phyloP scores from a whole-genome alignment of 2,329 filamentous ascomycete species.

The Plectosphaerella sp. region DNA sequence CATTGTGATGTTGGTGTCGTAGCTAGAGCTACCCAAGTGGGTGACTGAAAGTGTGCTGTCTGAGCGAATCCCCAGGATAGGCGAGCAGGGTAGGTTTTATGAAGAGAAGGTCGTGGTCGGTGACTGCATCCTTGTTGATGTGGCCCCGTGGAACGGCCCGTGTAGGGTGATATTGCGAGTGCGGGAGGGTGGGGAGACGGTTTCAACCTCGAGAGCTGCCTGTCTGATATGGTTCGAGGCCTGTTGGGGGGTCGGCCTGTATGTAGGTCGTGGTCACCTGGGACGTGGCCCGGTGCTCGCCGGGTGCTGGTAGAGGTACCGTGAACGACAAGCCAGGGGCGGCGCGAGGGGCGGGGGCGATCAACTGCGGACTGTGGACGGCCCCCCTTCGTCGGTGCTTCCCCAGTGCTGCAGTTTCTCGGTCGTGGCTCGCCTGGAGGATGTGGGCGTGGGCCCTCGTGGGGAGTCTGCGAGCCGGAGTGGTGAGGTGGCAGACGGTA shows the following conservation, averaged over 20 bases:
- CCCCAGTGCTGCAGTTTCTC: constrained; percentile 14
- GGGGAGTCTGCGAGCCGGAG: constrained; percentile 11
- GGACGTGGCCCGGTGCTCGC: constrained; percentile 6
- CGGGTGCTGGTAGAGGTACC: constrained; percentile 3
- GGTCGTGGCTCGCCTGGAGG: constrained; percentile 31
- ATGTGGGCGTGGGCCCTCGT: constrained; percentile 32
- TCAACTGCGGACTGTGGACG: constrained; percentile 10
- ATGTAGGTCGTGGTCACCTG: constrained; percentile 1
- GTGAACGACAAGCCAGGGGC: constrained; percentile 4
- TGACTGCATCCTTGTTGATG: constrained; percentile 14
- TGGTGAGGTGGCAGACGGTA: constrained; percentile 41
- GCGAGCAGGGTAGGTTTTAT: constrained; percentile 12
- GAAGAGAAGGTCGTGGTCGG: constrained; percentile 9
- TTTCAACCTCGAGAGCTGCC: constrained; percentile 3
- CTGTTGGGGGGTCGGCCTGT: constrained; percentile 2
- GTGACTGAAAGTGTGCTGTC: constrained; percentile 5
- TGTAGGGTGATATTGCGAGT: constrained; percentile 10
- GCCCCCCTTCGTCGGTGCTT: constrained; percentile 10
- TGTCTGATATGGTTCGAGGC: constrained; percentile 8
- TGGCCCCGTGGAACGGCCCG: constrained; percentile 14
- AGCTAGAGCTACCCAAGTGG: neutral
- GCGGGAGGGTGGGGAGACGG: constrained; percentile 10
- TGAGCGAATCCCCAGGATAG: constrained; percentile 8
- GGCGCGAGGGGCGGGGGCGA: constrained; percentile 3
- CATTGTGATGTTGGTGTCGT: constrained; percentile 2